A percentile compares a stretch with the other conserved stretches of the same genome.
Conservation (phyloP, 176 grass and related monocot species). For the Metroxylon sagu region DNA sequence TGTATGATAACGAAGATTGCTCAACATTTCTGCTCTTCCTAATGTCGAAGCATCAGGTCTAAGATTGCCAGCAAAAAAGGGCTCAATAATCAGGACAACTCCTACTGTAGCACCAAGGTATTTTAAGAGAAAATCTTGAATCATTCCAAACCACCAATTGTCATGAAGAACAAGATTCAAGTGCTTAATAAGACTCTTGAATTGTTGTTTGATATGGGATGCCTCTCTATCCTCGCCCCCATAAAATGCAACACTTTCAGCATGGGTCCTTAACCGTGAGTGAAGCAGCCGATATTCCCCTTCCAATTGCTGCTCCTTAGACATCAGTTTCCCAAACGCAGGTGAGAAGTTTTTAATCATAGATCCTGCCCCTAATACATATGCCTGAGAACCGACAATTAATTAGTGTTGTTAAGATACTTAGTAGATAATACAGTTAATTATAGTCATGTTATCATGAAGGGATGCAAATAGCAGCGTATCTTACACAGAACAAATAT, state of each 20-base stretch:
- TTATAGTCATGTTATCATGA: not conserved
- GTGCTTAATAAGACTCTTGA: constrained; percentile 69
- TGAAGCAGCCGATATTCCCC: constrained; percentile 97
- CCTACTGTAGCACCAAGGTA: constrained; percentile 95
- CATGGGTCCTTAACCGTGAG: constrained; percentile 89
- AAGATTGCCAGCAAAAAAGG: constrained; percentile 88
- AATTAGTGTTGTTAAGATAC: constrained; percentile 9
- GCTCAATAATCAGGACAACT: constrained; percentile 94
- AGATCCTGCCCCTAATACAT: constrained; percentile 82
- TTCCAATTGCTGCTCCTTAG: constrained; percentile 88
- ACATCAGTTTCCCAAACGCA: constrained; percentile 90
- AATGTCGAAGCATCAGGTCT: constrained; percentile 89
- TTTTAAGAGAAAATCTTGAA: constrained; percentile 97
- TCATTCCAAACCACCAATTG: constrained; percentile 99
- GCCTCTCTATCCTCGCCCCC: constrained; percentile 87
- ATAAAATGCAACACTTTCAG: constrained; percentile 98
- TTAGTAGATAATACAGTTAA: not conserved
- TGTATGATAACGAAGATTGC: constrained; percentile 97
- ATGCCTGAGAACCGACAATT: constrained; percentile 55
- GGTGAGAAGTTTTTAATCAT: constrained; percentile 89
- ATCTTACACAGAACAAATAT: not conserved
- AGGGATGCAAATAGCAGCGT: too few relatives aligned
- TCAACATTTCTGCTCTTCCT: constrained; percentile 97
- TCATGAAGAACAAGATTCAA: constrained; percentile 84
- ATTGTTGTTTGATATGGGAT: constrained; percentile 71